Base-by-base conservation (phyloP, 805 yeast species). In the Cyberlindnera galapagoensis region DNA sequence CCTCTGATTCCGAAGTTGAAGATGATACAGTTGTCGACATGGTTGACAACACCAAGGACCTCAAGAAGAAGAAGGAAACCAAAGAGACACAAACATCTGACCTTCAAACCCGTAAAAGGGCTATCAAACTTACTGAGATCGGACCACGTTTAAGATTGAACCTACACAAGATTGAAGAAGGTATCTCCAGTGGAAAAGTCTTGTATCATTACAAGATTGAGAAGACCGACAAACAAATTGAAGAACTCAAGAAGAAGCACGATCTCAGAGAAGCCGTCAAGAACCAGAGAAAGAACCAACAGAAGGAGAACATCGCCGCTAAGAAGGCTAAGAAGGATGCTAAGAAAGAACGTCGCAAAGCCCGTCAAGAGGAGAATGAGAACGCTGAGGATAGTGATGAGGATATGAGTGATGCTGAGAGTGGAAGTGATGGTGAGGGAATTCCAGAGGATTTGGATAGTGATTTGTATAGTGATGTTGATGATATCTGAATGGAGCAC, bases 1-100 rank as follows among this genome's bases (percentile, higher is more conserved):
- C 96, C 2, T 79, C 92, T 28, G 98, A 90, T 49, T 81, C 94
- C 4, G 98, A 90, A 63, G 76, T 87, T 26, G 97, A 92, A 50
- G 96, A 88, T 39, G 96, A 88, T 44, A 84, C 77, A 17, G 69
- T 80, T 33, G 90, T 85, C 19, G 85, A 77, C 43, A 66, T 81
- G 16, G 43, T 57, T 48, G 47, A 59, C 43, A 56, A 52, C 20
- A 29, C 26, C 21, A 39, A 32, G 21, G 44, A 42, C 24, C 37
- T 43, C 9, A 41, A 35, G 18, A 50, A 38, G 36, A 51, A 39
- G 21, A 21, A 46, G 9, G 49, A 42, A 4, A 35, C 44, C 13
- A 47, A 38, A 15, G 38, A 35, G 3, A 38, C 43, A 13, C 50
- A 49, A 22, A 39, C 38, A 5, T 42, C 42, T 10, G 51, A 49